Evolutionary conservation across 495 filamentous ascomycete species (phyloP), one percentile per base, ranked within the genome.

Genomic region (Trichoderma asperelloides): DNA sequence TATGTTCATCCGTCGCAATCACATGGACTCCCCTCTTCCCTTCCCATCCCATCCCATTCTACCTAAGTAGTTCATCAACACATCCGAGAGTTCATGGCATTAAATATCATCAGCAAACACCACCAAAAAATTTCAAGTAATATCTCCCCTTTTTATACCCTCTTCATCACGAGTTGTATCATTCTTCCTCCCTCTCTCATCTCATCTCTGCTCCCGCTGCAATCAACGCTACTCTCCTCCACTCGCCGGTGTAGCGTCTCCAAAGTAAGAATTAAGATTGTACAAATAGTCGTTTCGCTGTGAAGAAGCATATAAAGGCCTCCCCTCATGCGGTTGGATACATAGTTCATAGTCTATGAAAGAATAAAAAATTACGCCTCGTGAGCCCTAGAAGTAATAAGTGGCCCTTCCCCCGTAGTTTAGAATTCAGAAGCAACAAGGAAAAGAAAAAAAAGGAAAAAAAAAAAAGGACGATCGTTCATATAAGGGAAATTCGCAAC

Each of bases 41-140:
- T 28, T 25, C 23, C 55, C 16, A 2, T 9, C 55, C 47, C n/a
- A 21, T 51, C 47, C 43, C 43, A 47, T 47, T 47, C 47, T 23
- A 21, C n/a, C 18, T 3, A 7, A 37, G 33, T 47, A 28, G 11
- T 12, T 30, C 55, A 60, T 60, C 55, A 60, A 12, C 55, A 12
- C 55, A 60, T 60, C 55, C 25, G 23, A 30, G 55, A 60, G 55
- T 60, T 60, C 55, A 60, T 60, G 55, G 55, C 55, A 60, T 60
- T 60, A 60, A 60, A n/a, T 12, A 12, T 60, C 55, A 18, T 60
- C 55, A 60, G 9, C 49, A n/a, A 47, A 6, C 47, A n/a, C 47
- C 16, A 9, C 45, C 45, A 18, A 18, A n/a, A 51, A 25, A 0
- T 25, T 47, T 16, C 43, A 47, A 8, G 7, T 8, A 21, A 51